Conservation (phyloP, 768 basidiomycete genomes). For the Agrocybe chaxingu region DNA sequence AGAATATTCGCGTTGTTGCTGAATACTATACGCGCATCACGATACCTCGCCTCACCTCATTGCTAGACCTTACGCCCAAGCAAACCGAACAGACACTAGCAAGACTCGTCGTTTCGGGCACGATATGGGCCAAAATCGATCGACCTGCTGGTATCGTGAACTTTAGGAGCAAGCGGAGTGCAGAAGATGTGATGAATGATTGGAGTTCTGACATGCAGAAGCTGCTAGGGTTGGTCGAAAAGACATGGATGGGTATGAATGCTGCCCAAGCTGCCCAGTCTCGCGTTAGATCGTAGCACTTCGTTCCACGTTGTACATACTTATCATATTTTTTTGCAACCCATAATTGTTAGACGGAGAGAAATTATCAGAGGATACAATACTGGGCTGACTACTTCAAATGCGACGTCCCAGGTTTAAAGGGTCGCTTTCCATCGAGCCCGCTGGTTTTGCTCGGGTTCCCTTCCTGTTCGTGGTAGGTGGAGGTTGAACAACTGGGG, state of each 20-base stretch:
- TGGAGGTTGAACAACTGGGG: neutral
- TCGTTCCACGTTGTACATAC: slow-evolving; percentile 18
- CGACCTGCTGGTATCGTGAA: slow-evolving; percentile 86
- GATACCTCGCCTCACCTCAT: slow-evolving; percentile 72
- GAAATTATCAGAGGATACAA: too few relatives aligned
- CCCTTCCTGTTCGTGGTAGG: neutral
- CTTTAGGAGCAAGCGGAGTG: slow-evolving; percentile 78
- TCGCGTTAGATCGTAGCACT: slow-evolving; percentile 38
- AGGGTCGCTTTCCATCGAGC: too few relatives aligned
- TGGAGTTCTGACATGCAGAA: slow-evolving; percentile 98
- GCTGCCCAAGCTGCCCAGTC: slow-evolving; percentile 85
- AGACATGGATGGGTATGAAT: slow-evolving; percentile 98
- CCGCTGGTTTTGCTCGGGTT: too few relatives aligned
- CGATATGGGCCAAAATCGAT: slow-evolving; percentile 92
- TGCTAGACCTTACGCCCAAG: slow-evolving; percentile 80
- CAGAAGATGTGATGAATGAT: slow-evolving; percentile 95
- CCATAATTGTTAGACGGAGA: too few relatives aligned
- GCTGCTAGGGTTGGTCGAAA: slow-evolving; percentile 87
- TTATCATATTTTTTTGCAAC: slow-evolving; percentile 2
- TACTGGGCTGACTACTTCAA: too few relatives aligned
- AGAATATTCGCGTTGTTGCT: slow-evolving; percentile 96
- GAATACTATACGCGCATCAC: slow-evolving; percentile 95
- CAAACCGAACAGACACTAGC: slow-evolving; percentile 89
- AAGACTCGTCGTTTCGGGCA: slow-evolving; percentile 86
- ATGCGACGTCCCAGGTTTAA: too few relatives aligned